These are phyloP conservation scores for Candolleomyces aberdarensis DNA, from an alignment of 768 basidiomycete species.

Conservation along the genomic window DNA sequence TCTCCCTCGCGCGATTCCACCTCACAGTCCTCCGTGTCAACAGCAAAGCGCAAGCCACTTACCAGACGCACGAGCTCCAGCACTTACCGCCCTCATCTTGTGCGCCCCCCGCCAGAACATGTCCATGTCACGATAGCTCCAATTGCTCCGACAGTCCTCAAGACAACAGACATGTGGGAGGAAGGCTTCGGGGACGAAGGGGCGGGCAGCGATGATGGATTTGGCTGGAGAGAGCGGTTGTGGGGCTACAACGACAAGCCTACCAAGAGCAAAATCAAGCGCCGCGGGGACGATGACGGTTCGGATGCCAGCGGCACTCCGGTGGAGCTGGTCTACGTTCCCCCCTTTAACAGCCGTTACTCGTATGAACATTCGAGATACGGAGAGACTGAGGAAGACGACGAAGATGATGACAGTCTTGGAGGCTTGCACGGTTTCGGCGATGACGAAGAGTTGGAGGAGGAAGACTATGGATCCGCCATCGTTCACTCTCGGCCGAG, in stretches of 20 bases:
- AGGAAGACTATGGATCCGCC: constrained; percentile 1
- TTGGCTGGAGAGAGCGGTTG: constrained; percentile 18
- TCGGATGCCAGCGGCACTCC: constrained; percentile 39
- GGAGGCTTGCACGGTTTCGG: constrained; percentile 5
- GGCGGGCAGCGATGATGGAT: constrained; percentile 32
- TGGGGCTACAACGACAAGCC: constrained; percentile 17
- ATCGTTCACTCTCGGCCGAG: neutral
- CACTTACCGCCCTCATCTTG: constrained; percentile 26
- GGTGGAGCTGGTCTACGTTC: constrained; percentile 73
- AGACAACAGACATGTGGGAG: constrained; percentile 63
- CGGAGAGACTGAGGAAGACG: constrained; percentile 19
- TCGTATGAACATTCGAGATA: constrained; percentile 10
- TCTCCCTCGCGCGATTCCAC: constrained; percentile 21
- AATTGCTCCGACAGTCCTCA: constrained; percentile 74
- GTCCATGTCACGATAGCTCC: constrained; percentile 44
- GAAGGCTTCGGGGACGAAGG: constrained; percentile 48
- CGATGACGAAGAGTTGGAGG: constrained; percentile 10
- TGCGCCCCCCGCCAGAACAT: constrained; percentile 20
- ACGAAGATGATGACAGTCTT: constrained; percentile 17
- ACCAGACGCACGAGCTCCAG: constrained; percentile 14
- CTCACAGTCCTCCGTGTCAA: constrained; percentile 16
- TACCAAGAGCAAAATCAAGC: constrained; percentile 11
- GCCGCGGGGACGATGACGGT: constrained; percentile 19
- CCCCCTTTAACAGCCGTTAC: constrained; percentile 42
- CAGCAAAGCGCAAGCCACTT: neutral